Evolutionary conservation across 345 rosid genomes (phyloP), one percentile per base, ranked within the genome.

Genomic region (Lepidium africanum): DNA sequence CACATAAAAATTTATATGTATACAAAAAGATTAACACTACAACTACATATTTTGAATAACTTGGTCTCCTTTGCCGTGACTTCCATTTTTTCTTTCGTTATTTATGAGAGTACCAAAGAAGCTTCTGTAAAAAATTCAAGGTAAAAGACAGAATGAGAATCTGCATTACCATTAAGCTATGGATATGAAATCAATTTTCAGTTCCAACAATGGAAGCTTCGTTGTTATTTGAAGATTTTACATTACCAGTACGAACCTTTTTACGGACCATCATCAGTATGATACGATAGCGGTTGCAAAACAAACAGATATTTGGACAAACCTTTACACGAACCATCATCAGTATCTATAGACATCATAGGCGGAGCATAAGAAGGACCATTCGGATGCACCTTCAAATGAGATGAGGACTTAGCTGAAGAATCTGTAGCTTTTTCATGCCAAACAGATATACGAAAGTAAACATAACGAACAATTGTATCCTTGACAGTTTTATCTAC

Each of bases 271-370:
- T 90, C 95, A 74, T 90, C 94, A 23, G 70, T 74, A 67, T 90
- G 23, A 21, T 21, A 21, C 23, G 23, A 21, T 21, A 21, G 23
- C 23, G 23, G 23, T 21, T 21, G 2, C n/a, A 21, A 4, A 46
- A 47, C 38, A 33, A 46, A 19, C 51, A 48, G 27, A 45, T 45
- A 10, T 16, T 35, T 51, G 14, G 37, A 78, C 78, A 45, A 70
- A 90, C 95, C 95, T 86, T 81, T 76, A 64, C 15, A 83, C 14
- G 97, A 77, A 66, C 90, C 95, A 80, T 90, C 95, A 74, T 87
- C 94, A 23, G 70, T 75, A 67, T 90, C 93, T 67, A 83, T 25
- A 37, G 86, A 82, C 59, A 85, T 73, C 76, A 84, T 72, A 63
- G 93, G 87, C 0, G 81, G 83, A 69, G 83, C 79, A 72, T 81